Percentiles rank a stretch among this genome's conserved stretches.
These are phyloP conservation scores for Penicillium chermesinum DNA, from an alignment of 495 filamentous ascomycete genomes.

Conservation along the genomic window DNA sequence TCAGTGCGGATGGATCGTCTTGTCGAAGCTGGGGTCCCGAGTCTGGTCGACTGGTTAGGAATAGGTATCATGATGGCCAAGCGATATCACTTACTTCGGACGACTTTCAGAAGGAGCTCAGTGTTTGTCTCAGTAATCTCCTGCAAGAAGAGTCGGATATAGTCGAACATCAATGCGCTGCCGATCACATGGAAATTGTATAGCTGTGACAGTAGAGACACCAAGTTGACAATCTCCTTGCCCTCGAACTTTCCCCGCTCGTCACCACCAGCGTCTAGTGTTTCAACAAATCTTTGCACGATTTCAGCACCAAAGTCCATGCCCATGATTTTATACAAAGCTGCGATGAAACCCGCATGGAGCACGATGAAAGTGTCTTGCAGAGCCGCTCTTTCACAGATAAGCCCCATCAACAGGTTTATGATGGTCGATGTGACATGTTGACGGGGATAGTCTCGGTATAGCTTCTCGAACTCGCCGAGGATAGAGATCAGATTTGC, in stretches of 20 bases:
- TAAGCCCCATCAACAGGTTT: constrained; percentile 64
- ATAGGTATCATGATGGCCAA: too few relatives aligned
- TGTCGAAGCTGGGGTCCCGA: constrained; percentile 78
- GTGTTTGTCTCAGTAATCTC: constrained; percentile 84
- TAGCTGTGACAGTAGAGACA: constrained; percentile 77
- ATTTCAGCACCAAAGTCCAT: constrained; percentile 83
- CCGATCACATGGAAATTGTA: constrained; percentile 90
- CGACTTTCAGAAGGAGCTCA: constrained; percentile 79
- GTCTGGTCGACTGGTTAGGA: constrained; percentile 27
- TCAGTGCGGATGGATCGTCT: constrained; percentile 85
- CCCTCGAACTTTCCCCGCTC: constrained; percentile 42
- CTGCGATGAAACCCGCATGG: constrained; percentile 84
- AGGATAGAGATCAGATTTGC: constrained; percentile 79
- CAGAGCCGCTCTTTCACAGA: constrained; percentile 70
- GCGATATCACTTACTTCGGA: constrained; percentile 52
- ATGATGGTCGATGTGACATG: constrained; percentile 76
- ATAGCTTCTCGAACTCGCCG: constrained; percentile 73
- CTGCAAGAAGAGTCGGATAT: constrained; percentile 68
- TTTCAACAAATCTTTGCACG: constrained; percentile 68
- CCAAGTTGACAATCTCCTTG: constrained; percentile 73
- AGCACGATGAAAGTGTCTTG: constrained; percentile 87
- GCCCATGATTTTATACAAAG: constrained; percentile 79
- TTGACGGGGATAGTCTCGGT: constrained; percentile 72
- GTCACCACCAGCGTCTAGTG: constrained; percentile 47
- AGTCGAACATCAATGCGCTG: constrained; percentile 80